Base-by-base conservation (phyloP, 495 filamentous ascomycete species). In the Xylaria grammica region DNA sequence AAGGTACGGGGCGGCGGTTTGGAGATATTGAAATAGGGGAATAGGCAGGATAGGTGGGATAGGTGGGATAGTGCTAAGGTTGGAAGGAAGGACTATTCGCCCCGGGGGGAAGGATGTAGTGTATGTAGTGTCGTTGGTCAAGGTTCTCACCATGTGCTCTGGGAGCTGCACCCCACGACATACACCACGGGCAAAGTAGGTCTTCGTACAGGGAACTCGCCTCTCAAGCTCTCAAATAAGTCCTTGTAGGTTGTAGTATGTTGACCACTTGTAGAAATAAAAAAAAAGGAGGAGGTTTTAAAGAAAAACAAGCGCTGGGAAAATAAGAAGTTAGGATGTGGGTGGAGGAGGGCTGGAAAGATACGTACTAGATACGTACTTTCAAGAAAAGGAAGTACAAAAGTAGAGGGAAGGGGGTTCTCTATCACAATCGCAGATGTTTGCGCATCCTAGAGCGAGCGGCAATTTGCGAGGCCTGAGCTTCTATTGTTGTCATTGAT, bases 41-140 rank as follows among this genome's bases (percentile, higher is more conserved):
- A 34, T 36, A 10, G n/a, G n/a, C n/a, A n/a, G n/a, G n/a, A n/a
- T n/a, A n/a, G n/a, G n/a, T n/a, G 49, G 60, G 8, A 62, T 62
- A 36, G 44, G 49, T 27, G 26, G 45, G 49, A 27, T 6, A 40
- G 26, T n/a, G 26, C 22, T 19, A 5, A 26, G 38, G n/a, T n/a
- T n/a, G n/a, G 36, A 34, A 6, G 57, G 60, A 62, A 62, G 50
- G 38, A 27, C 38, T 34, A 9, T 4, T 24, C 11, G 5, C 19
- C n/a, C n/a, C 4, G 26, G n/a, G n/a, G 45, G 60, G 50, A 62
- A 62, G 34, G 49, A 11, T 44, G n/a, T n/a, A n/a, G n/a, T n/a
- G n/a, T n/a, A n/a, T n/a, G n/a, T 11, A 40, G 13, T 44, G 34
- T 13, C 11, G 48, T 19, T 38, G 44, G 46, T 13, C 30, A 20